A percentile compares a stretch with the other conserved stretches of the same genome.
Evolutionary conservation across 1,139 yeast genomes (phyloP).

Genomic region (Nakaseomyces kungkrabaensis): DNA sequence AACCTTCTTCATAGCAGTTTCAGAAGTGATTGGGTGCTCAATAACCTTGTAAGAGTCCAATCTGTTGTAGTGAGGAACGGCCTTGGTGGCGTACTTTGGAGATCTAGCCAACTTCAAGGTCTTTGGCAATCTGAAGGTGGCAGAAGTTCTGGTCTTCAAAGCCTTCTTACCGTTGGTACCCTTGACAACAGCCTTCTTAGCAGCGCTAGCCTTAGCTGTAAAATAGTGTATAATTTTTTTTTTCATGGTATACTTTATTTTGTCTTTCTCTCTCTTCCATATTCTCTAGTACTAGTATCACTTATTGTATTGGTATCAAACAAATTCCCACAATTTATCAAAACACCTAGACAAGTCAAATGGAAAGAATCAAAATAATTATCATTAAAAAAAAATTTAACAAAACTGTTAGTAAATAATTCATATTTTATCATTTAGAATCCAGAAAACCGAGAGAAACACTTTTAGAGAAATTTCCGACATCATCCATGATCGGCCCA

Average conservation of each 20-base stretch:
- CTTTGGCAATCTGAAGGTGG: constrained; percentile 97
- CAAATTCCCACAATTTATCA: too few species aligned
- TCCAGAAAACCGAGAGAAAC: background rate
- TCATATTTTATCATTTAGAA: background rate
- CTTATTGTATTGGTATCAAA: too few species aligned
- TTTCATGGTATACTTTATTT: background rate
- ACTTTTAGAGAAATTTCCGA: too few species aligned
- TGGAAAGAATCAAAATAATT: background rate
- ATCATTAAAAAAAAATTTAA: background rate
- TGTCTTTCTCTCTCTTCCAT: background rate
- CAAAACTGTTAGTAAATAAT: background rate
- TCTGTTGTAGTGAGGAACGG: constrained; percentile 97
- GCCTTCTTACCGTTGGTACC: constrained; percentile 92
- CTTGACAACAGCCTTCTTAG: constrained; percentile 98
- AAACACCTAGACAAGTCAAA: too few species aligned
- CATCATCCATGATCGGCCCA: too few species aligned
- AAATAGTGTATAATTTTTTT: background rate
- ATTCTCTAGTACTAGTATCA: background rate
- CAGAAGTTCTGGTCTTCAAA: constrained; percentile 85
- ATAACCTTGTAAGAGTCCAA: constrained; percentile 92
- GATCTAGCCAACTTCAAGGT: constrained; percentile 87
- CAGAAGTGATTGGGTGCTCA: constrained; percentile 93
- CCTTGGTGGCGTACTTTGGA: constrained; percentile 92
- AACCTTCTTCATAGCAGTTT: constrained; percentile 98
- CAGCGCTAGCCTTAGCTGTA: constrained; percentile 76